Conservation (phyloP, 257 asterid species). For the Solanum rostratum region DNA sequence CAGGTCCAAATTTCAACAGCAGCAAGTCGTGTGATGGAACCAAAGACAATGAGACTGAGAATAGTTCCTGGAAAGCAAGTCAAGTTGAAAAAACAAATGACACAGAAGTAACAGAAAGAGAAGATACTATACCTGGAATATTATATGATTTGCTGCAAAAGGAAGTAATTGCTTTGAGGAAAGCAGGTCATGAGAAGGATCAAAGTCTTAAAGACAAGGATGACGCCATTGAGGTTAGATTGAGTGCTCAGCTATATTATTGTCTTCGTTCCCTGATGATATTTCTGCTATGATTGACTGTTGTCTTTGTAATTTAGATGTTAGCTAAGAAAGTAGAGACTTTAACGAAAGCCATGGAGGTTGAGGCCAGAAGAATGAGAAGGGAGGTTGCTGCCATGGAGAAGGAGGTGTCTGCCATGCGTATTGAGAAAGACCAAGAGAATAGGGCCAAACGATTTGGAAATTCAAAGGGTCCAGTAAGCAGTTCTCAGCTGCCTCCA, state of each 20-base stretch:
- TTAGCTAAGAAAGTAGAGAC: conserved; percentile 94
- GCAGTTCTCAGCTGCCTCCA: conserved; percentile 58
- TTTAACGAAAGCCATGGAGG: conserved; percentile 93
- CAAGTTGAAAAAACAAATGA: conserved; percentile 57
- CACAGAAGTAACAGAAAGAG: conserved; percentile 41
- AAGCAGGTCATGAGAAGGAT: conserved; percentile 88
- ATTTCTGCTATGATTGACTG: background rate
- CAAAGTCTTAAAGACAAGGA: conserved; percentile 96
- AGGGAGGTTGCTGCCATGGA: conserved; percentile 97
- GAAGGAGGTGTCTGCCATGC: conserved; percentile 98
- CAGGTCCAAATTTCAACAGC: conserved; percentile 82
- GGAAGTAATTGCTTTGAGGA: conserved; percentile 78
- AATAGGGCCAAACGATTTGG: conserved; percentile 57
- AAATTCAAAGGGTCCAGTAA: conserved; percentile 49
- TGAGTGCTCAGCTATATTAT: background rate
- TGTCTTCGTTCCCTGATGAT: background rate
- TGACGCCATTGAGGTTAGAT: conserved; percentile 82
- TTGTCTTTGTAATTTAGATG: conserved; percentile 34
- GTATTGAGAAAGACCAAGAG: conserved; percentile 87
- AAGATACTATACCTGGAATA: conserved; percentile 72
- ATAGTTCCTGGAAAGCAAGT: conserved; percentile 54
- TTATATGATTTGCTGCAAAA: conserved; percentile 74
- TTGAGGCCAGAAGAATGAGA: conserved; percentile 96
- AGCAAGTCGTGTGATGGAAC: conserved; percentile 87
- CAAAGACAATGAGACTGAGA: conserved; percentile 53